Evolutionary conservation across 164 flowering plant species (phyloP), one percentile per base, ranked within the genome.

Genomic region (Chloranthus sessilifolius): DNA sequence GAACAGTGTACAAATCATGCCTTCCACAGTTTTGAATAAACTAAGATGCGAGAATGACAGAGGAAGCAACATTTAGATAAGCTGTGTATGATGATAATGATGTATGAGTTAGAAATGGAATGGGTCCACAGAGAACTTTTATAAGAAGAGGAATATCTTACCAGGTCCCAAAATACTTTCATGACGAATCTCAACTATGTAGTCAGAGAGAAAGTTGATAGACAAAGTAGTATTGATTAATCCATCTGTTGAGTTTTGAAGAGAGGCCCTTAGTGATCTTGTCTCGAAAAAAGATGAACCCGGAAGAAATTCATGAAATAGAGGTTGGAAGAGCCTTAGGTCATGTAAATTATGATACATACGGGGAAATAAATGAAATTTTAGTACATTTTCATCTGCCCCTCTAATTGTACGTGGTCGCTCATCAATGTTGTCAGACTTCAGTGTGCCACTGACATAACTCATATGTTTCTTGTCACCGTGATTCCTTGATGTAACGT

Each of bases 381-480:
- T 74, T 63, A 94, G 59, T 28, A 94, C 62, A 59, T 87, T 94
- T 53, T 72, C 56, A 47, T 63, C 73, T 11, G 26, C 35, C 37
- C 99, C 99, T 61, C 99, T 71, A 62, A 74, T 89, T 45, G 97
- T 89, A 19, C 76, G 66, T 17, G 92, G 88, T 48, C 49, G 73
- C 43, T 70, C 71, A 72, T 77, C 81, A 30, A 44, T 37, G 47
- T 37, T 38, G 63, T 80, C 81, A 58, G 82, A 82, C 56, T 67
- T 76, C 36, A 94, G 43, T 4, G 45, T 62, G 21, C 99, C 97
- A 56, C 70, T 65, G 42, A 89, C 92, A 62, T 65, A 76, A 61
- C 96, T 87, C 49, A 81, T 37, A 55, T 77, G 88, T 40, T 73
- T 80, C 48, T 60, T 71, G 27, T 61, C 53, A 25, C 55, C 72